phyloP scores from a whole-genome alignment of 2,329 filamentous ascomycete species.

The Aspergillus arachidicola region DNA sequence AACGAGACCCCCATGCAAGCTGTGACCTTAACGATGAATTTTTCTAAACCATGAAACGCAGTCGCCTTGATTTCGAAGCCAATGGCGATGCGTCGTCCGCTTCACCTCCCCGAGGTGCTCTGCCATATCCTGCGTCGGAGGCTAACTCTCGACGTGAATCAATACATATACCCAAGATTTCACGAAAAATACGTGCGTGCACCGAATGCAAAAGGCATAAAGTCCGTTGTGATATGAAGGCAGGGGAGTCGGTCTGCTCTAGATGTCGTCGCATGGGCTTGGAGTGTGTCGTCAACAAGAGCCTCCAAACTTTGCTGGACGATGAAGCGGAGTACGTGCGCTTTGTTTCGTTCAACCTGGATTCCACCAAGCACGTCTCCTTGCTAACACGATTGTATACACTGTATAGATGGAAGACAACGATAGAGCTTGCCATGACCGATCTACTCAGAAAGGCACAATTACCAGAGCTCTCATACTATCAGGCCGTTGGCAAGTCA shows the following conservation, averaged over 20 bases:
- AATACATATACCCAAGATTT: conserved; percentile 44
- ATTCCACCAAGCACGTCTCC: neutral
- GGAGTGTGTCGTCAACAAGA: conserved; percentile 57
- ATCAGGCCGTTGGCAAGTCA: conserved; percentile 34
- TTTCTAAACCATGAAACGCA: conserved; percentile 40
- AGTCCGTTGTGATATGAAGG: conserved; percentile 57
- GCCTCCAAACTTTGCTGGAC: conserved; percentile 51
- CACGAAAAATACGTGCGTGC: conserved; percentile 52
- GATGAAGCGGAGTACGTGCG: conserved; percentile 50
- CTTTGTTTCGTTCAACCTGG: conserved; percentile 17
- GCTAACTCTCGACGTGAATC: conserved; percentile 29
- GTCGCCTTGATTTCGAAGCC: conserved; percentile 40
- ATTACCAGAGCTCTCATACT: conserved; percentile 42
- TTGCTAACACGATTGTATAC: conserved; percentile 14
- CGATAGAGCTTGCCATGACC: conserved; percentile 42
- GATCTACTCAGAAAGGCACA: conserved; percentile 41
- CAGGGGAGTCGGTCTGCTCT: conserved; percentile 52
- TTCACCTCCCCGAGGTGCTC: conserved; percentile 33
- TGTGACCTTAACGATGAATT: conserved; percentile 26
- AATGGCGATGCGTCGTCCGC: conserved; percentile 39
- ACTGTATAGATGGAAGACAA: conserved; percentile 38
- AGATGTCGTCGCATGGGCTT: conserved; percentile 53
- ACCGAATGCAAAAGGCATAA: conserved; percentile 58
- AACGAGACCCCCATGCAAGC: conserved; percentile 21
- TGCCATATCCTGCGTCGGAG: conserved; percentile 27